Conservation (phyloP, 2,329 filamentous ascomycete species). For the Penicillium brasilianum region DNA sequence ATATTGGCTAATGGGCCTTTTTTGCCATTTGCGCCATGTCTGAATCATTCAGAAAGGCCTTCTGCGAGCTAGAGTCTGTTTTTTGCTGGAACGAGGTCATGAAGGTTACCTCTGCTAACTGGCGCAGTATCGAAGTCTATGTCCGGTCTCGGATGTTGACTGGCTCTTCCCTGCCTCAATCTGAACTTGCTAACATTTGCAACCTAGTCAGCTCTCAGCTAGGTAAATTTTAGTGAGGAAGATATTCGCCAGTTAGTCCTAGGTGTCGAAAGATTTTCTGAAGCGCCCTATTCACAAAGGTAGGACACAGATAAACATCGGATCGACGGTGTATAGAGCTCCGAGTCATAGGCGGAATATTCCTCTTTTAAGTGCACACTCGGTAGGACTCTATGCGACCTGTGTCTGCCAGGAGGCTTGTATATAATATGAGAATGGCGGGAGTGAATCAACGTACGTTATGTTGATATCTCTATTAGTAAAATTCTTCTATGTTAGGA, state of each 20-base stretch:
- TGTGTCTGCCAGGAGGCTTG: background rate
- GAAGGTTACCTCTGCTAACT: slow-evolving; percentile 22
- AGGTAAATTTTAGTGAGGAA: slow-evolving; percentile 12
- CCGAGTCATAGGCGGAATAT: background rate
- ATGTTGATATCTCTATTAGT: too few species aligned
- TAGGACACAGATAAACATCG: slow-evolving; percentile 24
- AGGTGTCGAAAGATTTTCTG: slow-evolving; percentile 10
- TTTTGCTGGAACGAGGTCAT: slow-evolving; percentile 27
- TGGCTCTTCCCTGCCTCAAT: slow-evolving; percentile 20
- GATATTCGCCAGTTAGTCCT: slow-evolving; percentile 24
- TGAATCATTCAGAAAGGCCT: slow-evolving; percentile 10
- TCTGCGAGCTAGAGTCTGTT: slow-evolving; percentile 2
- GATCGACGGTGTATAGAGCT: slow-evolving; percentile 17
- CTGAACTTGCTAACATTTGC: background rate
- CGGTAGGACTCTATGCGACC: background rate
- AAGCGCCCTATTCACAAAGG: slow-evolving; percentile 17
- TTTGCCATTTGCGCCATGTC: too few species aligned
- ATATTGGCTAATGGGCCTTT: too few species aligned
- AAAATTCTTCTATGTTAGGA: background rate
- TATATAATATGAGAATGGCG: background rate
- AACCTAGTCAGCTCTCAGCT: background rate
- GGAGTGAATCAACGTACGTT: too few species aligned
- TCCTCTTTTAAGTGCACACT: background rate
- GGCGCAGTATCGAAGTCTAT: slow-evolving; percentile 33
- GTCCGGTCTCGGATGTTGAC: slow-evolving; percentile 32